These are phyloP conservation scores for Saturnispora ahearnii DNA, from an alignment of 805 yeast genomes.

Conservation along the genomic window DNA sequence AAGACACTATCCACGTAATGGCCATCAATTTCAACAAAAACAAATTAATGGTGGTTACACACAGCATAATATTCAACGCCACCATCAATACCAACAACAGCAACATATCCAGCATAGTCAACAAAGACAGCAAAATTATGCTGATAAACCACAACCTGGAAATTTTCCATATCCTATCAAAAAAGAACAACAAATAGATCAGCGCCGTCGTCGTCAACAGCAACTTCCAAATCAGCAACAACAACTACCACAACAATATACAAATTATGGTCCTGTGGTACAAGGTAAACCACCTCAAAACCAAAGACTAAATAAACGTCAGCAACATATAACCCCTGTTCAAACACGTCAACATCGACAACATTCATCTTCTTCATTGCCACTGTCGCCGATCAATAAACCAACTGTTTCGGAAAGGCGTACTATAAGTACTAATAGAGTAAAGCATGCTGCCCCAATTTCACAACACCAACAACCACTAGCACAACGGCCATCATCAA, in stretches of 20 bases:
- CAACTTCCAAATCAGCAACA: constrained; percentile 7
- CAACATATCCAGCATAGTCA: not conserved
- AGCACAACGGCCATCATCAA: not conserved
- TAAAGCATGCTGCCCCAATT: not conserved
- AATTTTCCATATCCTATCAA: not conserved
- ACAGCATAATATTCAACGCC: not conserved
- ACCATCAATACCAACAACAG: not conserved
- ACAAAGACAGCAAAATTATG: constrained; percentile 2
- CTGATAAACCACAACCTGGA: not conserved
- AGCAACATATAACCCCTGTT: constrained; percentile 9
- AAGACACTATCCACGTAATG: not conserved
- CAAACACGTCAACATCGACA: constrained; percentile 6
- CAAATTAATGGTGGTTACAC: not conserved
- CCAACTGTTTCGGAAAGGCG: not conserved
- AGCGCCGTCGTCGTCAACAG: constrained; percentile 1
- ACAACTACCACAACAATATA: constrained; percentile 9
- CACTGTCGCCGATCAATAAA: not conserved
- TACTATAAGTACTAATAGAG: not conserved
- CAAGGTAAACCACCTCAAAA: constrained; percentile 9
- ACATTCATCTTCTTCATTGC: not conserved
- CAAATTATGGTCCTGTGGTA: not conserved
- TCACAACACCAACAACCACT: not conserved
- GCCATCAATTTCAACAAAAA: not conserved
- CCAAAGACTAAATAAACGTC: constrained; percentile 12
- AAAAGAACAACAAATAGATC: not conserved